Percentiles rank a stretch among this genome's conserved stretches.
These are phyloP conservation scores for Musa schizocarpa DNA, from an alignment of 176 grass and related monocot species.

Conservation along the genomic window DNA sequence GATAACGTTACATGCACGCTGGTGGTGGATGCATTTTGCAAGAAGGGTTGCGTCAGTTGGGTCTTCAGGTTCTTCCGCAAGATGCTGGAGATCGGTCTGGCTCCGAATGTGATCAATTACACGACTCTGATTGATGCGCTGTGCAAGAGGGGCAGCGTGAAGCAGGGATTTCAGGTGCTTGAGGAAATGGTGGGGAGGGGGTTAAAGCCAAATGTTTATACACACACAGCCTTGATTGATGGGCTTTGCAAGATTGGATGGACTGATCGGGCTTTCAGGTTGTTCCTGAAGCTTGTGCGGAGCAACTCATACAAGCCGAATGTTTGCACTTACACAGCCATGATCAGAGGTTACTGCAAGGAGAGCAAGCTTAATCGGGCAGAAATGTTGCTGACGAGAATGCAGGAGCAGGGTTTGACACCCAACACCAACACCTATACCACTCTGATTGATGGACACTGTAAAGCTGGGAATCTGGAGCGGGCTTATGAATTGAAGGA, in stretches of 20 bases:
- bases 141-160: constrained; percentile 53
- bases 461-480: constrained; percentile 51
- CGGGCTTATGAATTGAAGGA: constrained; percentile 57
- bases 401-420: constrained; percentile 53
- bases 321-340: constrained; percentile 69
- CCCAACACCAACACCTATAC: constrained; percentile 87
- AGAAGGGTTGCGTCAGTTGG: constrained; percentile 38
- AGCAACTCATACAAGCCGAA: constrained; percentile 78
- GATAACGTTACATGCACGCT: constrained; percentile 61
- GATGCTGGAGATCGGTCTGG: constrained; percentile 35
- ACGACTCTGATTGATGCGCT: constrained; percentile 56
- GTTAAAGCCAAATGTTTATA: constrained; percentile 79
- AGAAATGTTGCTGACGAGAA: constrained; percentile 75
- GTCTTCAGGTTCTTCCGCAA: constrained; percentile 41
- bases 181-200: constrained; percentile 75
- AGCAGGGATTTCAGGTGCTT: constrained; percentile 78
- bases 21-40: constrained; percentile 42
- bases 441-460: constrained; percentile 50
- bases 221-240: constrained; percentile 56
- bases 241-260: constrained; percentile 93
- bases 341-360: constrained; percentile 81
- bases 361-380: constrained; percentile 72
- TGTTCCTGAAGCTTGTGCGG: constrained; percentile 83
- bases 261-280: constrained; percentile 66
- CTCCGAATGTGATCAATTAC: constrained; percentile 78